Base-by-base conservation (phyloP, 2,329 filamentous ascomycete genomes). In the Cordyceps fumosorosea region DNA sequence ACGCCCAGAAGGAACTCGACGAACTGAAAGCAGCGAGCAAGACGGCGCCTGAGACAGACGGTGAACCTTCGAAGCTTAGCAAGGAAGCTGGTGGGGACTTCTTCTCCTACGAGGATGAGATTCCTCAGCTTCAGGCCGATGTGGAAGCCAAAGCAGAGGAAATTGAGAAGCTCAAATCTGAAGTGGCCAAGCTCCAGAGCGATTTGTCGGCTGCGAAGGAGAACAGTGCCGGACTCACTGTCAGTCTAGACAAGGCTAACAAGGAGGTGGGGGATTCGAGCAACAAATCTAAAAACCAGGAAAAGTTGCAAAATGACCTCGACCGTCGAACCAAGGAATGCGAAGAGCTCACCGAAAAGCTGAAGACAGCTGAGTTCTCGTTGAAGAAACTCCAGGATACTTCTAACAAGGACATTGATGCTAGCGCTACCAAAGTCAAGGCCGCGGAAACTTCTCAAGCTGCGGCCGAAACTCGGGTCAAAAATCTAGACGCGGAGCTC, bases 101-200 rank as follows among this genome's bases (percentile, higher is more conserved):
- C 75, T 97, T 97, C 75, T 96, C 92, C 0, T 96, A 92, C 68
- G 93, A 98, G 63, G 88, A 89, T 56, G 93, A 98, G 74, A 81
- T 96, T 16, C 89, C 90, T 3, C 85, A 90, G 60, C 77, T 96
- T n/a, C 89, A 96, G 69, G 81, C 84, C 1, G 89, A 95, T 67
- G 74, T 95, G 3, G 81, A 86, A 57, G 83, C 87, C 62, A 90
- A 89, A 69, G 79, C 87, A 12, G 83, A 84, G 48, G 87, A 93
- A 73, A 85, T 95, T 44, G 83, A 86, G 58, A 82, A 81, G 52
- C 83, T 98, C 16, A 87, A 88, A 66, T 75, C 79, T 3, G 86
- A 95, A 67, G 84, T 96, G 32, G 80, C 83, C 22, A 80, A 77
- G 1, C 77, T 96, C 24, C 87, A 88, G 73, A 79, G 83, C 3